A percentile compares a stretch with the other conserved stretches of the same genome.
These are phyloP conservation scores for Phoma herbarum DNA, from an alignment of 2,329 filamentous ascomycete genomes.

Conservation along the genomic window DNA sequence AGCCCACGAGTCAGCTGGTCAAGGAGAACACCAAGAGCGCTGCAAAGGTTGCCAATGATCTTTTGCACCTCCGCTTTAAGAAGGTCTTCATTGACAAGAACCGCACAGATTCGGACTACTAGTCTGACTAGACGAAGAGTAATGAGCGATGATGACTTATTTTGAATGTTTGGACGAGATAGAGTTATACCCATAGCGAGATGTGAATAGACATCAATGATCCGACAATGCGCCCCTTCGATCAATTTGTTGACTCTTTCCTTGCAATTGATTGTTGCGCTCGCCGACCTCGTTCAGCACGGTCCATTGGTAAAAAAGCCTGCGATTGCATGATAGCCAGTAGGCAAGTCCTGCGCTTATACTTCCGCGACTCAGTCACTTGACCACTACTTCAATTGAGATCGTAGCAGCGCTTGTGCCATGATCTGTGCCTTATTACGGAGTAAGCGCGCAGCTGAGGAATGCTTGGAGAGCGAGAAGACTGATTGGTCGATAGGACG, in stretches of 20 bases:
- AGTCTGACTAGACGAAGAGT: not conserved
- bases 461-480: not conserved
- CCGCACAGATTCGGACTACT: conserved; percentile 20
- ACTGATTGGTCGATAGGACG: not conserved
- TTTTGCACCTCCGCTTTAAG: conserved; percentile 55
- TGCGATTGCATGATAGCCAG: not conserved
- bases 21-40: conserved; percentile 54
- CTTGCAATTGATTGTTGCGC: not conserved
- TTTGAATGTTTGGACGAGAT: not conserved
- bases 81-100: conserved; percentile 58
- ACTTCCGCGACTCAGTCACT: too few species aligned
- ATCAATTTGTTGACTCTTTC: too few species aligned
- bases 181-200: conserved; percentile 14
- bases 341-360: too few species aligned
- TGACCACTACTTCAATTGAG: too few species aligned
- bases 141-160: not conserved
- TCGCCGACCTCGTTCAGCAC: not conserved
- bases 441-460: not conserved
- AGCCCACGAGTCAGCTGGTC: conserved; percentile 70
- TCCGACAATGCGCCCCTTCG: not conserved
- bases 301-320: not conserved
- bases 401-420: too few species aligned
- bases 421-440: too few species aligned
- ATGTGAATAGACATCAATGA: not conserved
- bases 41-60: conserved; percentile 56